phyloP scores from a whole-genome alignment of 2,329 filamentous ascomycete species.

The Penicillium sp. region DNA sequence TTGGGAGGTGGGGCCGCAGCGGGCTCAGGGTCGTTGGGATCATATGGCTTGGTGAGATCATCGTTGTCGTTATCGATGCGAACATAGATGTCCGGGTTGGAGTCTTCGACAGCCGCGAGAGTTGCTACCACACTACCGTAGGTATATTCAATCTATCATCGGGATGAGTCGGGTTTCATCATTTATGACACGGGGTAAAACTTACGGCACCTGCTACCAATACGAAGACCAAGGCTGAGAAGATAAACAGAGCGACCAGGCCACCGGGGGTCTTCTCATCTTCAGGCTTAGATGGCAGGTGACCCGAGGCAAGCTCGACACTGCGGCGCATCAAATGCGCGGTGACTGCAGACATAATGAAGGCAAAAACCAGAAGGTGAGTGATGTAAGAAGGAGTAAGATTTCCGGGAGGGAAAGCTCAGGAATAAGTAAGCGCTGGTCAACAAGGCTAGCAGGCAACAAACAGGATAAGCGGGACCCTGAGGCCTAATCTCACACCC shows the following conservation, averaged over 20 bases:
- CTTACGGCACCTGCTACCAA: conserved; percentile 30
- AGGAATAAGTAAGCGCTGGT: not conserved
- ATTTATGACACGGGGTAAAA: not conserved
- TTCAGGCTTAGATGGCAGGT: conserved; percentile 21
- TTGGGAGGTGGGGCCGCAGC: conserved; percentile 51
- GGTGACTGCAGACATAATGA: conserved; percentile 30
- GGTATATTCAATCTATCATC: conserved; percentile 55
- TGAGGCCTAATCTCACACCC: not conserved
- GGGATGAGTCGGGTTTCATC: not conserved
- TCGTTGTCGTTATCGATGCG: conserved; percentile 47
- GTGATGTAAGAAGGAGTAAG: not conserved
- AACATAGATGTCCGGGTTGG: conserved; percentile 54
- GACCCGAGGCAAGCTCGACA: conserved; percentile 31
- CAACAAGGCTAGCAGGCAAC: conserved; percentile 8
- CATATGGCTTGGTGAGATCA: conserved; percentile 31
- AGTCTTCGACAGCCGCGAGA: conserved; percentile 65
- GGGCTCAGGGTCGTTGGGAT: conserved; percentile 45
- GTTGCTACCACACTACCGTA: conserved; percentile 61
- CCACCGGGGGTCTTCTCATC: conserved; percentile 21
- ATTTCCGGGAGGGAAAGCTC: not conserved
- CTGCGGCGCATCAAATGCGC: conserved; percentile 38
- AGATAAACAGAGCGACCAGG: conserved; percentile 28
- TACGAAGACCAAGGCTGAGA: conserved; percentile 28
- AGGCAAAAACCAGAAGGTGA: not conserved
- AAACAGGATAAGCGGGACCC: not conserved